Evolutionary conservation across 371 early-diverging fungal genomes (phyloP).

Genomic region (Dichotomocladium elegans): DNA sequence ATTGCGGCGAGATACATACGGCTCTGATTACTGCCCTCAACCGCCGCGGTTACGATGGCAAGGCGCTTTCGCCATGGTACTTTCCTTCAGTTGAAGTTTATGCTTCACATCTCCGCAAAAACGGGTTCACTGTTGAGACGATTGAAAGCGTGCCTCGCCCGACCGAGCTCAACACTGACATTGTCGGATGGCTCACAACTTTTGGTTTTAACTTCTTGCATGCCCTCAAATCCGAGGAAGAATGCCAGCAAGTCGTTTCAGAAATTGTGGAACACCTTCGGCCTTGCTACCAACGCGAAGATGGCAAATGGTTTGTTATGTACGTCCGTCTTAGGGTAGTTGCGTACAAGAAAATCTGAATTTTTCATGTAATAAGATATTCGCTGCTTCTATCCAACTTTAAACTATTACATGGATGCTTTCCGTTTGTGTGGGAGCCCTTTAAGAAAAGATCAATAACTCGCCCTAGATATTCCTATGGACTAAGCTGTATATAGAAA

Average conservation of each 20-base stretch:
- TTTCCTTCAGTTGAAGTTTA: conserved; percentile 61
- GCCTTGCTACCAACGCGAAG: conserved; percentile 43
- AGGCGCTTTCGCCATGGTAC: conserved; percentile 61
- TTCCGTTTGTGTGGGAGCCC: no score
- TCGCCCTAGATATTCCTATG: no score
- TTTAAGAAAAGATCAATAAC: no score
- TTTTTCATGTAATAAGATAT: no score
- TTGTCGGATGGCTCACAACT: conserved; percentile 67
- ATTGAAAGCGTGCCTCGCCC: conserved; percentile 52
- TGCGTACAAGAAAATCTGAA: conserved; percentile 17
- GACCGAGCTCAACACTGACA: conserved; percentile 52
- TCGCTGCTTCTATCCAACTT: no score
- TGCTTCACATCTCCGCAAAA: conserved; percentile 41
- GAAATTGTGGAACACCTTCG: conserved; percentile 52
- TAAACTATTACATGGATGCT: no score
- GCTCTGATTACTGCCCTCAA: conserved; percentile 55
- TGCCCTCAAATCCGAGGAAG: conserved; percentile 30
- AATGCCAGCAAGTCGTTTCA: conserved; percentile 27
- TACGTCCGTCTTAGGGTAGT: conserved; percentile 53
- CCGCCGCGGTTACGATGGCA: conserved; percentile 52
- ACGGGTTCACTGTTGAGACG: conserved; percentile 49
- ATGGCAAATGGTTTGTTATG: conserved; percentile 58
- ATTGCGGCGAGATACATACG: conserved; percentile 50
- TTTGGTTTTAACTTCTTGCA: conserved; percentile 58
- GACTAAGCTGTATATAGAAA: no score